These are phyloP conservation scores for Calonectria montana DNA, from an alignment of 2,329 filamentous ascomycete genomes.

Conservation along the genomic window DNA sequence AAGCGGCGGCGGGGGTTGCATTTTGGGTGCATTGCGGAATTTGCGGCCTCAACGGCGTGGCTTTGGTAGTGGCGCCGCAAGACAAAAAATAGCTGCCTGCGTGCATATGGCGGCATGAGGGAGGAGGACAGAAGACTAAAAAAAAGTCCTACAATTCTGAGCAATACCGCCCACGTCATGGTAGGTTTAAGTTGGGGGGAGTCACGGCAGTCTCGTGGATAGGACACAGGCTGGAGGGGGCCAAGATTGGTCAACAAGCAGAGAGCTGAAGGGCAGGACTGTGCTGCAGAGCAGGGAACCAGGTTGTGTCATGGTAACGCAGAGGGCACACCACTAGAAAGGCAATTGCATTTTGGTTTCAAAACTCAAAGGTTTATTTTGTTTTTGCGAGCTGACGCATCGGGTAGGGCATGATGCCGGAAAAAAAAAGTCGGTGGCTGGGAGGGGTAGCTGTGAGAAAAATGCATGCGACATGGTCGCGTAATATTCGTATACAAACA, in stretches of 20 bases:
- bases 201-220: neutral
- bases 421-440: neutral
- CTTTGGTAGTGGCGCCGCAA: neutral
- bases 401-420: neutral
- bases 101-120: neutral
- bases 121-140: neutral
- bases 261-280: neutral
- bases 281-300: neutral
- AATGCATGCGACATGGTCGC: neutral
- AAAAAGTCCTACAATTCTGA: neutral
- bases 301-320: neutral
- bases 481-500: slow-evolving; percentile 16
- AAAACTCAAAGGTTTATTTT: neutral
- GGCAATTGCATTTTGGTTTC: neutral
- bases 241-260: neutral
- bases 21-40: too few relatives aligned
- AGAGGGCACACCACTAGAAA: neutral
- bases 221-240: neutral
- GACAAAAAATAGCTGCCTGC: neutral
- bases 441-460: neutral
- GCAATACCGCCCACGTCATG: slow-evolving; percentile 5
- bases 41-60: neutral
- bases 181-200: neutral
- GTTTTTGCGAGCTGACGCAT: neutral
- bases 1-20: neutral